Conservation (phyloP, 2,329 filamentous ascomycete genomes). For the Metarhizium anisopliae region DNA sequence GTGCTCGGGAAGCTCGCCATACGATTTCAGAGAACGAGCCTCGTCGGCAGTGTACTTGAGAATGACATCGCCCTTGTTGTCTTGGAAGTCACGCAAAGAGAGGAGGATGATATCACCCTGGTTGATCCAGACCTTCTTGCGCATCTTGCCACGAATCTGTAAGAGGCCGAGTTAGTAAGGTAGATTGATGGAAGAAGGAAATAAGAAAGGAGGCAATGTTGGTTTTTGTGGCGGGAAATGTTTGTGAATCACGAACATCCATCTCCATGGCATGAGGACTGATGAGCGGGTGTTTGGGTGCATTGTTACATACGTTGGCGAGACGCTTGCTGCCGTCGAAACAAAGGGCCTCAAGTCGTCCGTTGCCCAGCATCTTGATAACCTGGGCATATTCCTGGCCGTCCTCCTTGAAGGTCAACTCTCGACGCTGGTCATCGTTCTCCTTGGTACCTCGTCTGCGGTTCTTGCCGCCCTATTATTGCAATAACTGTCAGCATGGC, state of each 20-base stretch:
- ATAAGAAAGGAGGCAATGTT: background rate
- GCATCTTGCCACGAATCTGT: slow-evolving; percentile 74
- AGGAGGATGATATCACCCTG: slow-evolving; percentile 90
- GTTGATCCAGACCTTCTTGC: slow-evolving; percentile 99
- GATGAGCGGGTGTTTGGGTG: background rate
- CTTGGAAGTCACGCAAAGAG: slow-evolving; percentile 84
- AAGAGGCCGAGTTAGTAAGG: background rate
- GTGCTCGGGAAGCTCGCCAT: slow-evolving; percentile 92
- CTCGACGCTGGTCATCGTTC: slow-evolving; percentile 98
- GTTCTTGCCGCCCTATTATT: slow-evolving; percentile 86
- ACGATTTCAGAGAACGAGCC: slow-evolving; percentile 89
- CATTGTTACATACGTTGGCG: slow-evolving; percentile 26
- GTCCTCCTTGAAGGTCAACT: slow-evolving; percentile 97
- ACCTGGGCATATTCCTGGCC: slow-evolving; percentile 58
- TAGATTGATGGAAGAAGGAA: no score
- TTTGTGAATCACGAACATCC: background rate
- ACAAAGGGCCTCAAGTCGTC: slow-evolving; percentile 83
- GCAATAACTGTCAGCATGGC: slow-evolving; percentile 8
- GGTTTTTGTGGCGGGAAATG: background rate
- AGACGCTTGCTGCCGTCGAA: slow-evolving; percentile 66
- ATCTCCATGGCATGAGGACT: no score
- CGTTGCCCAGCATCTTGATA: slow-evolving; percentile 92
- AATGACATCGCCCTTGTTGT: slow-evolving; percentile 94
- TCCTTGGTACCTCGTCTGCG: slow-evolving; percentile 97
- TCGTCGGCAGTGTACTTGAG: slow-evolving; percentile 96